Percentiles rank a stretch among this genome's conserved stretches.
Evolutionary conservation across 495 filamentous ascomycete genomes (phyloP).

Genomic region (Aspergillus diversus): DNA sequence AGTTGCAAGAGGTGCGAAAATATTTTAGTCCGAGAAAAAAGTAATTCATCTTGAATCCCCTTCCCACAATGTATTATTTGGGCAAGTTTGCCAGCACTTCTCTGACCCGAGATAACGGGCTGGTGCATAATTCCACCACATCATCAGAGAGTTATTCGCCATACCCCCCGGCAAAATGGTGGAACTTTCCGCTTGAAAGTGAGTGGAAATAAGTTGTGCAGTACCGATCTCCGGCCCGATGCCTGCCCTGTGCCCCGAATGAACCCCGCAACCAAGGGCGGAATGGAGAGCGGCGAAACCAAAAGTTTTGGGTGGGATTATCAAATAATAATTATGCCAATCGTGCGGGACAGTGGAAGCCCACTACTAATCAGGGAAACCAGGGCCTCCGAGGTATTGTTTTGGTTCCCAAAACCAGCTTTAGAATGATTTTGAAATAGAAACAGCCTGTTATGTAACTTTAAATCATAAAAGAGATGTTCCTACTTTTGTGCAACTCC

Average conservation of each 20-base stretch:
- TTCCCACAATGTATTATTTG: neutral
- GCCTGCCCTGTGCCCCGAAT: neutral
- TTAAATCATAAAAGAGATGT: no score
- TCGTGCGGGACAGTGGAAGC: no score
- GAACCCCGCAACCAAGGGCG: constrained; percentile 13
- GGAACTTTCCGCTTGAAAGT: neutral
- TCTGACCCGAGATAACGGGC: neutral
- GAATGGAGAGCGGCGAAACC: constrained; percentile 4
- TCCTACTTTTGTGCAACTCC: no score
- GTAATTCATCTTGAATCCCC: neutral
- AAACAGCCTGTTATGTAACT: no score
- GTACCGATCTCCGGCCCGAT: constrained; percentile 17
- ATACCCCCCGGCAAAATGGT: neutral
- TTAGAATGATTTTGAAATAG: no score
- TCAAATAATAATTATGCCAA: neutral
- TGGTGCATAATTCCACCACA: neutral
- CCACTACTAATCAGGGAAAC: no score
- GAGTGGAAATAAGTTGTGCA: constrained; percentile 6
- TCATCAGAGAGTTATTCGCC: neutral
- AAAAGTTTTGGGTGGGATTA: neutral
- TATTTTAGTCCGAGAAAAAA: neutral
- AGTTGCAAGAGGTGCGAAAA: neutral
- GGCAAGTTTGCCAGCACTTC: neutral
- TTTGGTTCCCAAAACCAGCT: no score
- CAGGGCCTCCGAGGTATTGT: no score